Conservation (phyloP, 164 flowering plant species). For the Umbellularia californica region DNA sequence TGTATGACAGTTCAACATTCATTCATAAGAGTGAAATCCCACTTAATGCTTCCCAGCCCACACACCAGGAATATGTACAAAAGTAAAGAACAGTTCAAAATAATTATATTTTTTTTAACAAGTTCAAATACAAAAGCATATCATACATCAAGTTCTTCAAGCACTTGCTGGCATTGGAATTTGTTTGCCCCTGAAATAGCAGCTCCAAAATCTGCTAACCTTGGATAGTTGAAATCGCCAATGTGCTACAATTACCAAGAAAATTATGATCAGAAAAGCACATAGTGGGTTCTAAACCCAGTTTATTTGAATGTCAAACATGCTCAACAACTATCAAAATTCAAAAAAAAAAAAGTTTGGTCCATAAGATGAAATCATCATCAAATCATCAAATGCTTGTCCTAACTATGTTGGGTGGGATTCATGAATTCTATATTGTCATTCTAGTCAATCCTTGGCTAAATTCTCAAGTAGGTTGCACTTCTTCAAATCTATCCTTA, state of each 20-base stretch:
- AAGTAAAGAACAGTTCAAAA: not conserved
- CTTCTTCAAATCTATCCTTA: no score
- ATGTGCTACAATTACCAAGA: conserved; percentile 59
- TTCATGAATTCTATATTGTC: no score
- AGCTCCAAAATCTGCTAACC: conserved; percentile 97
- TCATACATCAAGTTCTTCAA: conserved; percentile 96
- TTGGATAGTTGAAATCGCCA: conserved; percentile 87
- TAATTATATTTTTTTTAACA: no score
- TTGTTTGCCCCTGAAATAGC: conserved; percentile 95
- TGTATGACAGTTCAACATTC: not conserved
- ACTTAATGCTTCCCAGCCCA: not conserved
- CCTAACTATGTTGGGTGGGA: no score
- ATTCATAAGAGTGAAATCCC: not conserved
- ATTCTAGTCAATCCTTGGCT: no score
- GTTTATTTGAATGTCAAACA: not conserved
- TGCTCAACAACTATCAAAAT: not conserved
- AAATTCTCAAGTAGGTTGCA: no score
- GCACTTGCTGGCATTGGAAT: conserved; percentile 74
- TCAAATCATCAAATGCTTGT: no score
- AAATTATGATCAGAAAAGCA: not conserved
- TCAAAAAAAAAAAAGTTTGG: not conserved
- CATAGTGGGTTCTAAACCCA: not conserved
- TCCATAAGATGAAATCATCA: not conserved
- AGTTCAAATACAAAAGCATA: no score
- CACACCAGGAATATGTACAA: not conserved